phyloP scores from a whole-genome alignment of 352 stramenopile genomes.

The Globisporangium barbulae region DNA sequence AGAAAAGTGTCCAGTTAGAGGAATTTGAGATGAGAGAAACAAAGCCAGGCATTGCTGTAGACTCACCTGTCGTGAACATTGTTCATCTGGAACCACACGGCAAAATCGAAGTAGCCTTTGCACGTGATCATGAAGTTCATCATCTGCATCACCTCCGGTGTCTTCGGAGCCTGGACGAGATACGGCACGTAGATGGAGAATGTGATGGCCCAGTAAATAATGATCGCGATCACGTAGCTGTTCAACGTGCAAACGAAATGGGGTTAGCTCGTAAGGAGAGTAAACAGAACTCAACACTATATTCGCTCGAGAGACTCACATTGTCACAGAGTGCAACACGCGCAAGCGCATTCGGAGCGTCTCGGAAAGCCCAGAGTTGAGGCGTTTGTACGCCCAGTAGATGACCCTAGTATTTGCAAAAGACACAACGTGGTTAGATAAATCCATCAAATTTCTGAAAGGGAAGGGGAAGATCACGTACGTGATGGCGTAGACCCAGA shows the following conservation, averaged over 20 bases:
- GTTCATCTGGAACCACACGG: constrained; percentile 90
- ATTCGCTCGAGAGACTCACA: constrained; percentile 40
- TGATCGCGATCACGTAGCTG: constrained; percentile 89
- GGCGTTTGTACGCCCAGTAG: constrained; percentile 77
- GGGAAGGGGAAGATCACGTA: constrained; percentile 20
- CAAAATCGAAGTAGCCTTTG: constrained; percentile 89
- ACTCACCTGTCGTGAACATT: constrained; percentile 58
- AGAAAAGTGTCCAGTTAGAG: neutral
- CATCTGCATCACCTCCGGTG: constrained; percentile 51
- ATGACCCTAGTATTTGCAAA: constrained; percentile 45
- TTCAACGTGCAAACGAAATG: neutral
- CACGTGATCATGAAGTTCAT: constrained; percentile 91
- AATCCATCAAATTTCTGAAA: neutral
- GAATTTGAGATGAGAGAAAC: neutral
- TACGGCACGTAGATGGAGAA: constrained; percentile 87
- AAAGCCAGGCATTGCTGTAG: neutral
- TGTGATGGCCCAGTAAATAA: constrained; percentile 88
- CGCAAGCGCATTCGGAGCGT: constrained; percentile 82
- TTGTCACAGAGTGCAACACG: constrained; percentile 84
- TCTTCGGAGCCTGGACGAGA: constrained; percentile 50
- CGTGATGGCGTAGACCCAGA: constrained; percentile 81
- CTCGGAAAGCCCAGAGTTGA: constrained; percentile 79
- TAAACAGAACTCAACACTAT: neutral
- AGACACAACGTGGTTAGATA: constrained; percentile 13
- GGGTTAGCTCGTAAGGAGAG: neutral